Base-by-base conservation (phyloP, 2,329 filamentous ascomycete species). In the Chaetomiaceae sp. region DNA sequence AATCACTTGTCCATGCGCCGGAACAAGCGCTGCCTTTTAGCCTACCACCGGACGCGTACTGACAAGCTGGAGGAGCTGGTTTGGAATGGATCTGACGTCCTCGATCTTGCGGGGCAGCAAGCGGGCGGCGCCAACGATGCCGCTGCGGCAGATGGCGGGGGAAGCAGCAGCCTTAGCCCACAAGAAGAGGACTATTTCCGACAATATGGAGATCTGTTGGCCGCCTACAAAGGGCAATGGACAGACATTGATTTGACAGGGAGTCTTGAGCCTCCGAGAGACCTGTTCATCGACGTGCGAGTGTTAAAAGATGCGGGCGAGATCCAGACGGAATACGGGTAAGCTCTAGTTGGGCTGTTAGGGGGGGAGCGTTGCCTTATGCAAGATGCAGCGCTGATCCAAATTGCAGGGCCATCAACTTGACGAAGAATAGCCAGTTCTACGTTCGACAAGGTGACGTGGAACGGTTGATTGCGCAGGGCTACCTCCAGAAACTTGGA, bases 291-390 rank as follows among this genome's bases (percentile, higher is more conserved):
- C 64, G 94, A 99, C 69, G 94, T 99, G 32, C 79, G 94, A 42
- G 94, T 99, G 44, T 73, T 99, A 59, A 96, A 94, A 69, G 94
- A 99, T 74, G 94, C 92, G 1, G 94, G 95, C 4, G 94, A 99
- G 75, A 96, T 99, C 59, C 92, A 99, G 73, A 99, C 94, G 0
- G 95, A 99, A 76, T 99, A 99, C 67, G 94, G 94, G 87, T 95
- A 78, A 70, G 85, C 51, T 50, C n/a, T 36, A 25, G 30, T 13
- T 34, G 18, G 53, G 11, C 44, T 11, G 16, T 27, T 27, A 34
- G 49, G 40, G 49, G 37, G 25, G 9, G 25, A 23, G 14, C 36
- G 9, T 25, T 8, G 14, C 29, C 4, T 21, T 18, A 3, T 37
- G 11, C 6, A 33, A 14, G 13, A 16, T 6, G 18, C 34, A 21